Base-by-base conservation (phyloP, 2,329 filamentous ascomycete genomes). In the Thielaviopsis ethacetica region DNA sequence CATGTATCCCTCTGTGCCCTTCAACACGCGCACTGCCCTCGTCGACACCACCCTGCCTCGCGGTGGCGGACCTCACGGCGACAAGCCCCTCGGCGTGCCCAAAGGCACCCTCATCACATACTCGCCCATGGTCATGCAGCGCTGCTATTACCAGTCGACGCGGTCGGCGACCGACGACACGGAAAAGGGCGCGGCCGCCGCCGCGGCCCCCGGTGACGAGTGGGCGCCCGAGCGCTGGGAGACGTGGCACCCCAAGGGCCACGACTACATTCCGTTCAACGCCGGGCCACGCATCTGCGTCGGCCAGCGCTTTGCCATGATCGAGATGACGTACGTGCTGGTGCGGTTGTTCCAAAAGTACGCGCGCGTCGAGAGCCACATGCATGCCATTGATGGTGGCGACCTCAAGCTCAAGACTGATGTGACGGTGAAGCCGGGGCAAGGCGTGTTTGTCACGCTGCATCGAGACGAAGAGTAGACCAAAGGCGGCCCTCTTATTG, bases 281-380 rank as follows among this genome's bases (percentile, higher is more conserved):
- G 83, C 83, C 12, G 85, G 85, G 0, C 83, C 85, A 51, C 74
- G 86, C 34, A 85, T 88, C 66, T 88, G 86, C 69, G 81, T 90
- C 61, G 85, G 86, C 1, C 85, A 91, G 75, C 85, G 91, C 69
- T 91, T 90, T 68, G 88, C 87, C 15, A 71, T 91, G 53, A 88
- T 85, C 0, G 85, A 91, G 73, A 86, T 86, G 73, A 73, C 74
- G 30, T 91, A 91, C 67, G 82, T 85, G 10, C 76, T 89, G 62
- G 82, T 84, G 27, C 75, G 87, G 52, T 66, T 91, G 63, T 80
- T 91, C 66, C 88, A 91, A 73, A 75, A 77, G 24, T 93, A 85
- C 67, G 80, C 83, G 58, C 71, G 75, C 12, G 73, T 89, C 7
- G 78, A 82, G 65, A 79, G 72, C 65, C 71, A 75, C 64, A 83